phyloP scores from a whole-genome alignment of 2,329 filamentous ascomycete genomes.

The Pseudogymnoascus pannorum region DNA sequence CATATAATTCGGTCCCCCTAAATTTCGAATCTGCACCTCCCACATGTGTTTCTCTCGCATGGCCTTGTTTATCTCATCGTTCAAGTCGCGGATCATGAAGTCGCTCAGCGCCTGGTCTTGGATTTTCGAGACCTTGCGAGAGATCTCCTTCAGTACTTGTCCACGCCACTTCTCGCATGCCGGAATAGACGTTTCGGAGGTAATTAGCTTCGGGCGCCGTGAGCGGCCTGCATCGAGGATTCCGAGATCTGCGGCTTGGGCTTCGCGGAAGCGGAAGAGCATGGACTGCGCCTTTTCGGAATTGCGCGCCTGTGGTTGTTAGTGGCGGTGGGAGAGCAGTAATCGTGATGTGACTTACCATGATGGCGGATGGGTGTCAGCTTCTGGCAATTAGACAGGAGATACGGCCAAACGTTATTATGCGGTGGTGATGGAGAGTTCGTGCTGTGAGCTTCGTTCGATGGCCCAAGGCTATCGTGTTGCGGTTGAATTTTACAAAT shows the following conservation, averaged over 20 bases:
- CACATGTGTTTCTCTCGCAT: slow-evolving; percentile 99
- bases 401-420: not conserved
- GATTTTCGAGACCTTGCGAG: slow-evolving; percentile 91
- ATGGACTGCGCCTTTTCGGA: slow-evolving; percentile 99
- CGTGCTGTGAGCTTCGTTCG: not conserved
- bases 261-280: slow-evolving; percentile 98
- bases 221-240: slow-evolving; percentile 90
- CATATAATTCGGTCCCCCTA: slow-evolving; percentile 61
- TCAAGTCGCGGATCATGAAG: slow-evolving; percentile 94
- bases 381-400: not conserved
- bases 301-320: slow-evolving; percentile 67
- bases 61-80: slow-evolving; percentile 98
- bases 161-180: slow-evolving; percentile 96
- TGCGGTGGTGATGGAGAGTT: not conserved
- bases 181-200: slow-evolving; percentile 74
- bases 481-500: slow-evolving; percentile 8
- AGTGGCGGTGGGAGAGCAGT: not conserved
- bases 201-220: slow-evolving; percentile 85
- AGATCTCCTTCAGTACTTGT: slow-evolving; percentile 94
- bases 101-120: slow-evolving; percentile 88
- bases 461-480: not conserved
- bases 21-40: slow-evolving; percentile 91
- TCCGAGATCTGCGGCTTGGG: slow-evolving; percentile 90
- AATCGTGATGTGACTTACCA: slow-evolving; percentile 19
- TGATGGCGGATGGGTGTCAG: slow-evolving; percentile 18